phyloP scores from a whole-genome alignment of 225 moss, liverwort and hornwort genomes.

The Takakia lepidozioides region DNA sequence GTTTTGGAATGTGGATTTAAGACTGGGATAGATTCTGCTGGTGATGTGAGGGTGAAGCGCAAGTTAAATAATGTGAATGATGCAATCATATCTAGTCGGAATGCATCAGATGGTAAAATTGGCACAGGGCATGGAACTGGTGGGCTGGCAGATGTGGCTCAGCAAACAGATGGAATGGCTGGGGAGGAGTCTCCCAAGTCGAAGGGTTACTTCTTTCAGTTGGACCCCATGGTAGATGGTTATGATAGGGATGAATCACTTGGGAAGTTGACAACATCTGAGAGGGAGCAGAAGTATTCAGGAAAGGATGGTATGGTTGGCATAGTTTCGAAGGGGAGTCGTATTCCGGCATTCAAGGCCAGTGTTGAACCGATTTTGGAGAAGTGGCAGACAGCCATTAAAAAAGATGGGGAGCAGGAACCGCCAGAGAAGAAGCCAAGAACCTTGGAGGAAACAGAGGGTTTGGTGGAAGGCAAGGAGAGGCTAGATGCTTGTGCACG shows the following conservation, averaged over 20 bases:
- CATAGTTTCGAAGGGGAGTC: no score
- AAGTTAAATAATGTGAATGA: conserved; percentile 1
- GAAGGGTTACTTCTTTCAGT: no score
- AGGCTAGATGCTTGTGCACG: neutral
- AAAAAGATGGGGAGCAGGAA: no score
- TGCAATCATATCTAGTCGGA: conserved; percentile 3
- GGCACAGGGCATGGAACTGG: neutral
- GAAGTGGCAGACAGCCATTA: neutral
- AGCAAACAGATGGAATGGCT: neutral
- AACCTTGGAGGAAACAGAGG: neutral
- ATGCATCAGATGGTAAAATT: neutral
- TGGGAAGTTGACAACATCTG: no score
- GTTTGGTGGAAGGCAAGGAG: neutral
- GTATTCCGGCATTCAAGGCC: neutral
- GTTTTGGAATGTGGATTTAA: neutral
- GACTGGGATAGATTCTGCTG: neutral
- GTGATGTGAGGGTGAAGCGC: neutral
- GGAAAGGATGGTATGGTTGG: no score
- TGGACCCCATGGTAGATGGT: no score
- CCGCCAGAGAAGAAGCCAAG: conserved; percentile 2
- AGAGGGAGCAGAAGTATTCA: no score
- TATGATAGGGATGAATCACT: no score
- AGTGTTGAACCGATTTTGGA: neutral
- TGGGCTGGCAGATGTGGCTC: conserved; percentile 8
- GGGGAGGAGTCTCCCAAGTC: no score